Evolutionary conservation across 2,329 filamentous ascomycete species (phyloP).

Genomic region (Alternaria viburni): DNA sequence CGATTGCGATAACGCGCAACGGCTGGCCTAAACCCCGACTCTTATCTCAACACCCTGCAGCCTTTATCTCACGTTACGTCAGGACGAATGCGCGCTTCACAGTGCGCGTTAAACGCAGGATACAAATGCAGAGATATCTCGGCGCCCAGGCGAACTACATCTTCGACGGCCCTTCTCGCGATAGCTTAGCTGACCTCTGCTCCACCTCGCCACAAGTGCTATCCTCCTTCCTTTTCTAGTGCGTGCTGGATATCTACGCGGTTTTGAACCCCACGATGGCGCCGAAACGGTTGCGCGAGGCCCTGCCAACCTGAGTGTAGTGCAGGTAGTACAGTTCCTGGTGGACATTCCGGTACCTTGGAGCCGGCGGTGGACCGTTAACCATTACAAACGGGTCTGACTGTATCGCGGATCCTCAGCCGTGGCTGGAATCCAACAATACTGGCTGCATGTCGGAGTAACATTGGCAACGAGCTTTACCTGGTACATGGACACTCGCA

Average conservation of each 20-base stretch:
- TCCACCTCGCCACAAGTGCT: not conserved
- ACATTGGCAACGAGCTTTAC: constrained; percentile 9
- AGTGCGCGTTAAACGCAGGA: constrained; percentile 16
- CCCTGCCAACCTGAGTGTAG: not conserved
- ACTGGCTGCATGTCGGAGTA: not conserved
- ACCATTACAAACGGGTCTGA: constrained; percentile 19
- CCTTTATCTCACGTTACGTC: constrained; percentile 35
- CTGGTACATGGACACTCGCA: constrained; percentile 9
- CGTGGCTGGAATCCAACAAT: not conserved
- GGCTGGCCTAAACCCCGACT: constrained; percentile 2
- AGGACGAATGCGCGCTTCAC: constrained; percentile 8
- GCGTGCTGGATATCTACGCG: not conserved
- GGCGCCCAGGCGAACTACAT: constrained; percentile 28
- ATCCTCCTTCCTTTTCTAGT: constrained; percentile 12
- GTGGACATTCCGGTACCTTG: constrained; percentile 3
- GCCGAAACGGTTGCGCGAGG: not conserved
- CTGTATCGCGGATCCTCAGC: constrained; percentile 3
- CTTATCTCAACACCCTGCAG: constrained; percentile 21
- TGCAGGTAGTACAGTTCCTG: not conserved
- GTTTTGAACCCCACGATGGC: constrained; percentile 6
- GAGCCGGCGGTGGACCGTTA: constrained; percentile 13
- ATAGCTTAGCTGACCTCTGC: not conserved
- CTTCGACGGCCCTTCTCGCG: constrained; percentile 4
- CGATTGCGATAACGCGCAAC: constrained; percentile 16
- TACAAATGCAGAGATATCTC: constrained; percentile 18